Evolutionary conservation across 2,329 filamentous ascomycete genomes (phyloP), one percentile per base, ranked within the genome.

Genomic region (Trichoderma atrobrunneum): DNA sequence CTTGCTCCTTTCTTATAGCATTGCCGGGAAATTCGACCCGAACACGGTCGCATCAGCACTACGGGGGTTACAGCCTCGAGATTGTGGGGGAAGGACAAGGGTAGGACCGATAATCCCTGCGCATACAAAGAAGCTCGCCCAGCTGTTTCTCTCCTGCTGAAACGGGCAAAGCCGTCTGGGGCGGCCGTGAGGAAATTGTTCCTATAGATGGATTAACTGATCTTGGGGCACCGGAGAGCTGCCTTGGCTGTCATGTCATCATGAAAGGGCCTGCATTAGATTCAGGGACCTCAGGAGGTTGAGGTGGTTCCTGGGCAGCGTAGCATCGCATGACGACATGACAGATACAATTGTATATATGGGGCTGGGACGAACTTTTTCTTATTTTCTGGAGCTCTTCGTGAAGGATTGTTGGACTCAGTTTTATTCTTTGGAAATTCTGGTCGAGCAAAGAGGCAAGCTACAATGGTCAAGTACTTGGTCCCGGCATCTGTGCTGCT

Each of bases 121-220:
- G 4, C 54, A 26, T 36, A 28, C 16, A 28, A 61, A 61, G 14
- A 32, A 36, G 26, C 24, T 30, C 48, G 24, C 36, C 12, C 51
- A 32, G 34, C 30, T 21, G 30, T 18, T 57, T 63, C 26, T 32
- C 64, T 68, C 60, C 60, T 71, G 61, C 61, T 63, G 43, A 63
- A 69, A 54, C 39, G 7, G 66, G 71, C 71, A 73, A 71, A 51
- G 59, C 26, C 28, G 59, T 11, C 12, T n/a, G 28, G 26, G 43
- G 64, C 62, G 64, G 48, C 7, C 28, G 32, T 2, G 16, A 48
- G 30, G 21, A 30, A 68, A 72, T 61, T 63, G 56, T 63, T 72
- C 71, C 71, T 56, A 72, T 72, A 72, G 71, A 72, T 72, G 71
- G 71, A 68, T 51, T 54, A 72, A 72, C 43, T 67, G 71, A 54